Percentiles rank a stretch among this genome's conserved stretches.
Conservation (phyloP, 164 flowering plant genomes). For the Protea cynaroides region DNA sequence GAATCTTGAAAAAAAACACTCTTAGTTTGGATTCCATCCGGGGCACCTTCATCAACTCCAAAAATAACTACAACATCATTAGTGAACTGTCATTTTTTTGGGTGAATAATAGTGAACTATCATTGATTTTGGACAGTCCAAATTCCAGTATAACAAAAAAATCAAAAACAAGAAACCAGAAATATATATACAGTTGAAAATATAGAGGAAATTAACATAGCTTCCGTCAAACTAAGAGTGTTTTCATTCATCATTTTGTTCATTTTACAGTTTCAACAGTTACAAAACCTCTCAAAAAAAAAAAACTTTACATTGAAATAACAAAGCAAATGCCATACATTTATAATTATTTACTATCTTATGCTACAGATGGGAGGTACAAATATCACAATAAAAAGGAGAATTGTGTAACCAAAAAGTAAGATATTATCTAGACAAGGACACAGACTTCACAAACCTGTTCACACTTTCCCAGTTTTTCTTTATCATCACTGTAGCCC, state of each 20-base stretch:
- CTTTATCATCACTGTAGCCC: slow-evolving; percentile 73
- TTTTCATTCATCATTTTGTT: no score
- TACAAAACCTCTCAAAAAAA: neutral
- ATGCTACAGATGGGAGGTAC: neutral
- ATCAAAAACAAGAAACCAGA: no score
- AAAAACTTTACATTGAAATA: neutral
- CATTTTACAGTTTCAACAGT: no score
- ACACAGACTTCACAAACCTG: slow-evolving; percentile 47
- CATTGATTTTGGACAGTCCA: no score
- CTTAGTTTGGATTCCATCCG: slow-evolving; percentile 86
- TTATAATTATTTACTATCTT: neutral
- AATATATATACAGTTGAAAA: no score
- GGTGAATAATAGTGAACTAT: no score
- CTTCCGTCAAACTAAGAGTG: no score
- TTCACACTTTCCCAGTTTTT: slow-evolving; percentile 86
- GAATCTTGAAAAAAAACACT: slow-evolving; percentile 92
- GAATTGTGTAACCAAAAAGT: neutral
- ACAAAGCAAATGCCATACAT: no score
- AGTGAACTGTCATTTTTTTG: slow-evolving; percentile 3
- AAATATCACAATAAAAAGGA: neutral
- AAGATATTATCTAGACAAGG: slow-evolving; percentile 3
- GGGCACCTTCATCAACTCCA: slow-evolving; percentile 97
- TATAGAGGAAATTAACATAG: no score
- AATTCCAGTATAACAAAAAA: no score
- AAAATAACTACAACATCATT: slow-evolving; percentile 51